Conservation (phyloP, 768 basidiomycete genomes). For the Antrodiella citrinella region DNA sequence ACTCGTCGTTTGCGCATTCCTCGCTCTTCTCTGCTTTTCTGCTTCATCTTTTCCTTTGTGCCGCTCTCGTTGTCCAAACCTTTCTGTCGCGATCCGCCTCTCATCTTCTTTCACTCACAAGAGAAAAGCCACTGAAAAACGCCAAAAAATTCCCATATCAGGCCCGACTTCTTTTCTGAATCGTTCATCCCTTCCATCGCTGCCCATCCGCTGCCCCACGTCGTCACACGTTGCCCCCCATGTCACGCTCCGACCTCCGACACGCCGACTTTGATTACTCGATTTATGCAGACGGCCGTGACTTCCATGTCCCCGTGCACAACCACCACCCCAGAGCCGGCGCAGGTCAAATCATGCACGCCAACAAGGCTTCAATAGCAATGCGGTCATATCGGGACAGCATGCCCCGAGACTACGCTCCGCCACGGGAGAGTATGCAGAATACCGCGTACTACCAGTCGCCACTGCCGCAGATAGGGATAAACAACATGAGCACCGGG, state of each 20-base stretch:
- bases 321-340: conserved; percentile 11
- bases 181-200: conserved; percentile 7
- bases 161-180: conserved; percentile 12
- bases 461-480: conserved; percentile 13
- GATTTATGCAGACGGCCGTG: conserved; percentile 13
- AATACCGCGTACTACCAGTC: conserved; percentile 4
- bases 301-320: conserved; percentile 11
- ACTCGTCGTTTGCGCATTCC: conserved; percentile 23
- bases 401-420: background rate
- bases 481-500: too few relatives aligned
- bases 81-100: conserved; percentile 8
- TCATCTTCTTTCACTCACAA: conserved; percentile 8
- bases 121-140: conserved; percentile 1
- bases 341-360: background rate
- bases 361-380: conserved; percentile 7
- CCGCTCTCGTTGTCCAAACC: conserved; percentile 8
- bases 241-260: conserved; percentile 23
- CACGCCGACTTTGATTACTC: conserved; percentile 17
- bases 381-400: too few relatives aligned
- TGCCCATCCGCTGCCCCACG: too few relatives aligned
- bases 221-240: conserved; percentile 12
- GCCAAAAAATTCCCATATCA: conserved; percentile 4
- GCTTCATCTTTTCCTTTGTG: conserved; percentile 13
- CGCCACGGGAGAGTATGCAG: conserved; percentile 11
- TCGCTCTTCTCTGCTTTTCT: conserved; percentile 21